These are phyloP conservation scores for Vanrija sp. DNA, from an alignment of 1,284 basidiomycete genomes.

Conservation along the genomic window DNA sequence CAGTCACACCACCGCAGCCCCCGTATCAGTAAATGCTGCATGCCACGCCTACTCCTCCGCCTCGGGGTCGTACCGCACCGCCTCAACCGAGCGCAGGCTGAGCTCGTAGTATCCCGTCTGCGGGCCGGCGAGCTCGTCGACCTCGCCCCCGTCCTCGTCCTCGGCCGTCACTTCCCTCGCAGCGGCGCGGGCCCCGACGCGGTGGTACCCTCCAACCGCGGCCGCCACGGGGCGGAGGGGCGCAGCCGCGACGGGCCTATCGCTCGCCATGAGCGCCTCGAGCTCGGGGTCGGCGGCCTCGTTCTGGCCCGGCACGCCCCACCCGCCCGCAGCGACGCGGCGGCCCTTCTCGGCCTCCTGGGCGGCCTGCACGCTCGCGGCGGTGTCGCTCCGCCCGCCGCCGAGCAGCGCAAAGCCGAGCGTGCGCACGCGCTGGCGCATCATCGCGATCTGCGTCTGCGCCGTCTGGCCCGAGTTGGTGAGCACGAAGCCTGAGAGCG, in stretches of 20 bases:
- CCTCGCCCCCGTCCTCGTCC: neutral
- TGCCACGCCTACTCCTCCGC: slow-evolving; percentile 10
- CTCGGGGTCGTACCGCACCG: slow-evolving; percentile 44
- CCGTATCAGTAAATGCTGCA: too few species aligned
- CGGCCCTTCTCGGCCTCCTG: slow-evolving; percentile 6
- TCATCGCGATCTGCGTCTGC: slow-evolving; percentile 49
- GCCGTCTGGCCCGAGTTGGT: slow-evolving; percentile 52
- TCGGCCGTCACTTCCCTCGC: slow-evolving; percentile 2
- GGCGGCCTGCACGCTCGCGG: slow-evolving; percentile 3
- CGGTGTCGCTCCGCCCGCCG: slow-evolving; percentile 31
- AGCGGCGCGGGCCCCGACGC: slow-evolving; percentile 16
- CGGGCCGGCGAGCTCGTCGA: neutral
- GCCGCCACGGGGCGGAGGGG: neutral
- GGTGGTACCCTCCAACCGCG: slow-evolving; percentile 38
- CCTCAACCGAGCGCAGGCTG: slow-evolving; percentile 47
- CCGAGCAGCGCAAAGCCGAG: slow-evolving; percentile 51
- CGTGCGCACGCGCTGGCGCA: slow-evolving; percentile 49
- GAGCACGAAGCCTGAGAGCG: slow-evolving; percentile 52
- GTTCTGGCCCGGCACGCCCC: slow-evolving; percentile 20
- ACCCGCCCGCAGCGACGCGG: slow-evolving; percentile 26
- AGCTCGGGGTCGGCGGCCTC: slow-evolving; percentile 31
- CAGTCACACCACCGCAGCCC: too few species aligned
- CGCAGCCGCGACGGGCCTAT: slow-evolving; percentile 3
- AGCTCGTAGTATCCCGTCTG: slow-evolving; percentile 51
- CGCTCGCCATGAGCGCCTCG: slow-evolving; percentile 24